Conservation (phyloP, 768 basidiomycete genomes). For the Mycena rosella region DNA sequence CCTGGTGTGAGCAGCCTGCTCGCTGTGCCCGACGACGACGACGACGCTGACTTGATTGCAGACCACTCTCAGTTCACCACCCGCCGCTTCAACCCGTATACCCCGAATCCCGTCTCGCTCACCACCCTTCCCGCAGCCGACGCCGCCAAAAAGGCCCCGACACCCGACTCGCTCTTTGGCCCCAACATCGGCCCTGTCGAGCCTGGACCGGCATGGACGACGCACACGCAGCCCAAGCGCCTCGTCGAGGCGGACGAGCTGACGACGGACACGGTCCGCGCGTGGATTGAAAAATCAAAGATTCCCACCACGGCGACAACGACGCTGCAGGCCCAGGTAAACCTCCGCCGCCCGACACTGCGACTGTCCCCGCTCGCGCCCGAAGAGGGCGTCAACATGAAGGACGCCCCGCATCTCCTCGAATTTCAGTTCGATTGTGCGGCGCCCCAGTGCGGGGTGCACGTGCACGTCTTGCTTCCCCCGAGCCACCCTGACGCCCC, state of each 20-base stretch:
- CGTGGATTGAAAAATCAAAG: slow-evolving; percentile 91
- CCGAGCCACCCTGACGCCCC: slow-evolving; percentile 71
- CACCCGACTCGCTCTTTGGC: slow-evolving; percentile 88
- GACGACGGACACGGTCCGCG: slow-evolving; percentile 83
- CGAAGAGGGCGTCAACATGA: slow-evolving; percentile 57
- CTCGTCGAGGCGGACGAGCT: slow-evolving; percentile 71
- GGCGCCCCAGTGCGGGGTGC: slow-evolving; percentile 85
- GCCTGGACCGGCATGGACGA: slow-evolving; percentile 79
- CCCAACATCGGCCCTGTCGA: slow-evolving; percentile 87
- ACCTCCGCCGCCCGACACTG: slow-evolving; percentile 91
- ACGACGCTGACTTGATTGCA: slow-evolving; percentile 9
- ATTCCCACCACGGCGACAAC: slow-evolving; percentile 73
- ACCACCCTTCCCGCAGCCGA: background rate
- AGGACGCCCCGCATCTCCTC: slow-evolving; percentile 70
- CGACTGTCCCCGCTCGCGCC: slow-evolving; percentile 76
- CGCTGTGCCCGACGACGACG: slow-evolving; percentile 1
- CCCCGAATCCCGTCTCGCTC: slow-evolving; percentile 30
- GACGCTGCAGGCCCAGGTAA: slow-evolving; percentile 93
- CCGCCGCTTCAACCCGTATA: slow-evolving; percentile 27
- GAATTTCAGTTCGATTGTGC: slow-evolving; percentile 96
- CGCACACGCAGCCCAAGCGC: slow-evolving; percentile 68
- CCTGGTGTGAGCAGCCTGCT: slow-evolving; percentile 32
- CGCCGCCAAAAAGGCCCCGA: slow-evolving; percentile 38
- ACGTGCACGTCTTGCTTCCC: slow-evolving; percentile 80
- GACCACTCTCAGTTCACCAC: slow-evolving; percentile 37